Conservation (phyloP, 2,329 filamentous ascomycete species). For the Pyrenochaeta sp. region DNA sequence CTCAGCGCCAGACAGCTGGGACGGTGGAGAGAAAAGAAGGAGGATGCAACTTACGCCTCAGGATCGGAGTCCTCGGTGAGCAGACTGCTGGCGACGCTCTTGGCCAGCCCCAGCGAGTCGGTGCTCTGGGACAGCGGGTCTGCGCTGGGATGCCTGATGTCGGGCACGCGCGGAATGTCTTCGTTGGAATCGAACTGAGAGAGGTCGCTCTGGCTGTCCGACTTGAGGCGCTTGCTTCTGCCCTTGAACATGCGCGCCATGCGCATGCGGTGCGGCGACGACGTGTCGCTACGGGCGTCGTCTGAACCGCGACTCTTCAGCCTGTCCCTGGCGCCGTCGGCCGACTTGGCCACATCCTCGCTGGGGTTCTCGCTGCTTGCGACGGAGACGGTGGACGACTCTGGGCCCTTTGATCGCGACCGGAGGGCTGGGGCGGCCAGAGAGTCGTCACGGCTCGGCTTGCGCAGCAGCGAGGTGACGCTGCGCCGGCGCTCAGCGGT, state of each 20-base stretch:
- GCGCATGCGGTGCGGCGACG: constrained; percentile 51
- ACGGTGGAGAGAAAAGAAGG: constrained; percentile 13
- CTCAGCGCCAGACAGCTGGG: too few species aligned
- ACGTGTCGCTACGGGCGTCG: constrained; percentile 51
- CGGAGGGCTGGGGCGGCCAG: constrained; percentile 33
- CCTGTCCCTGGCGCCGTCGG: constrained; percentile 53
- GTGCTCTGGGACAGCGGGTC: constrained; percentile 43
- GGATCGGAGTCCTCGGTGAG: constrained; percentile 61
- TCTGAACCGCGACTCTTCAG: constrained; percentile 53
- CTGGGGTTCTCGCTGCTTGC: constrained; percentile 40
- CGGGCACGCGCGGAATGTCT: constrained; percentile 33
- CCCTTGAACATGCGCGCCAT: constrained; percentile 64
- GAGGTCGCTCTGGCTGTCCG: constrained; percentile 40
- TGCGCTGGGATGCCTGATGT: constrained; percentile 19
- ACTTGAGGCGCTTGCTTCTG: constrained; percentile 48
- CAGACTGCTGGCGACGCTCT: constrained; percentile 59
- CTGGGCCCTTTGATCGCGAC: constrained; percentile 34
- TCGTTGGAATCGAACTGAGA: constrained; percentile 29
- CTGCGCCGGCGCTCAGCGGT: constrained; percentile 32
- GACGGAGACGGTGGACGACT: constrained; percentile 41
- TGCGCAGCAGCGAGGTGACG: constrained; percentile 27
- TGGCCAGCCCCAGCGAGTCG: constrained; percentile 53
- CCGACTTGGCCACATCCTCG: constrained; percentile 38
- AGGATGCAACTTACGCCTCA: constrained; percentile 55
- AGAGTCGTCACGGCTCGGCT: constrained; percentile 27